These are phyloP conservation scores for Ambrosiella cleistominuta DNA, from an alignment of 2,329 filamentous ascomycete species.

Conservation along the genomic window DNA sequence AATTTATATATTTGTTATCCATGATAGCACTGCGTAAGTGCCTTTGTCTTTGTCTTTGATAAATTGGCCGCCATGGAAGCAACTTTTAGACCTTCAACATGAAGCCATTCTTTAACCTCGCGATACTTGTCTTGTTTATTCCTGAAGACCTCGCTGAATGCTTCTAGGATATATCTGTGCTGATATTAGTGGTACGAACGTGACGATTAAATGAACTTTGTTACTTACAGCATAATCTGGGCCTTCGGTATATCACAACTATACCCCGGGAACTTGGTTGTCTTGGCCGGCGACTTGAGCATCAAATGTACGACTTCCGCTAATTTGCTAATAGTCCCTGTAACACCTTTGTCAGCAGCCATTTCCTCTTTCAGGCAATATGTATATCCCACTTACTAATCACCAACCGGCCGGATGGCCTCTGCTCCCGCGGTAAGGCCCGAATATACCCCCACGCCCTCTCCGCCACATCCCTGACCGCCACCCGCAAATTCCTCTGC, in stretches of 20 bases:
- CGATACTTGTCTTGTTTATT: constrained; percentile 55
- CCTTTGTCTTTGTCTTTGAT: background rate
- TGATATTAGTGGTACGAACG: background rate
- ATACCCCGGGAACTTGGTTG: constrained; percentile 31
- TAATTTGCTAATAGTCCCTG: constrained; percentile 48
- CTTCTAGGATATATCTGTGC: constrained; percentile 46
- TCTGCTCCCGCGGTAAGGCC: constrained; percentile 38
- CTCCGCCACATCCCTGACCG: constrained; percentile 59
- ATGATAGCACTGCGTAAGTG: background rate
- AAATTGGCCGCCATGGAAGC: constrained; percentile 1
- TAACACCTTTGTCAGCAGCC: background rate
- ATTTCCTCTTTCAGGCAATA: constrained; percentile 23
- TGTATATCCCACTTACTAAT: constrained; percentile 29
- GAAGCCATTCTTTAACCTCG: constrained; percentile 51
- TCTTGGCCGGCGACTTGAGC: constrained; percentile 37
- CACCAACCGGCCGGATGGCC: constrained; percentile 42
- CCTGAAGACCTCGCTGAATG: constrained; percentile 50
- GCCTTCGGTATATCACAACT: constrained; percentile 26
- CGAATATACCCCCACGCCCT: constrained; percentile 50
- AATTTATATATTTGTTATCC: too few relatives aligned
- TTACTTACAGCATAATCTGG: constrained; percentile 12
- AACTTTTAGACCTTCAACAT: constrained; percentile 24
- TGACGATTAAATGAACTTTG: background rate
- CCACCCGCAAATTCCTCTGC: constrained; percentile 54
- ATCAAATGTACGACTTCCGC: constrained; percentile 46